Conservation (phyloP, 306 rosid species). For the Astragalus glycyphyllos region DNA sequence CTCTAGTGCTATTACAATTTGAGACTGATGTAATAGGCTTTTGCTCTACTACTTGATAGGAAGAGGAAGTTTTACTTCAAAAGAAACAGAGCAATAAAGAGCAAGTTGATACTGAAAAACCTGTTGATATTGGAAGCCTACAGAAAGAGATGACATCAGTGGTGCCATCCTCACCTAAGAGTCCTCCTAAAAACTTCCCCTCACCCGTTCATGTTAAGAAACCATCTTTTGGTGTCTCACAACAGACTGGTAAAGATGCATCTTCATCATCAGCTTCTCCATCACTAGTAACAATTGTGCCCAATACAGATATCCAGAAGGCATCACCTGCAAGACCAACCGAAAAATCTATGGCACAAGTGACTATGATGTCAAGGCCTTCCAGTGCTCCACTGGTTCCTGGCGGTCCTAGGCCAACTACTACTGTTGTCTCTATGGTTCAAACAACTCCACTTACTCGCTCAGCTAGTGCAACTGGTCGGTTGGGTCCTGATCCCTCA, state of each 20-base stretch:
- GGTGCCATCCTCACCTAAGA: conserved; percentile 63
- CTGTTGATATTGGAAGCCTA: conserved; percentile 58
- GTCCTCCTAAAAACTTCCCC: conserved; percentile 57
- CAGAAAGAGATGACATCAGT: conserved; percentile 64
- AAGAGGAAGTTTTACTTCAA: conserved; percentile 57
- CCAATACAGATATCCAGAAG: conserved; percentile 68
- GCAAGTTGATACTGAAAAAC: conserved; percentile 59
- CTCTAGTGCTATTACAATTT: conserved; percentile 6
- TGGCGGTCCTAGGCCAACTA: conserved; percentile 74
- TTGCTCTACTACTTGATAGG: conserved; percentile 56
- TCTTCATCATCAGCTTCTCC: conserved; percentile 51
- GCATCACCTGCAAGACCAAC: conserved; percentile 59
- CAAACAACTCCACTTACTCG: conserved; percentile 82
- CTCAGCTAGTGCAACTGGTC: conserved; percentile 86
- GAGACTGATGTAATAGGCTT: conserved; percentile 33
- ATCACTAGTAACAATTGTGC: conserved; percentile 45
- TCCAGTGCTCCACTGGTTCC: conserved; percentile 91
- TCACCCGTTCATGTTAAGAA: conserved; percentile 55
- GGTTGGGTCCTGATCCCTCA: conserved; percentile 89
- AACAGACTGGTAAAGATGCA: conserved; percentile 54
- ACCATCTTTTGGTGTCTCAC: conserved; percentile 53
- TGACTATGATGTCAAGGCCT: conserved; percentile 77
- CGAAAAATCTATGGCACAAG: conserved; percentile 64
- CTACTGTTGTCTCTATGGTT: conserved; percentile 68
- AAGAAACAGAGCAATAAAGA: conserved; percentile 64